Evolutionary conservation across 306 rosid genomes (phyloP), one percentile per base, ranked within the genome.

Genomic region (Castanospermum australe): DNA sequence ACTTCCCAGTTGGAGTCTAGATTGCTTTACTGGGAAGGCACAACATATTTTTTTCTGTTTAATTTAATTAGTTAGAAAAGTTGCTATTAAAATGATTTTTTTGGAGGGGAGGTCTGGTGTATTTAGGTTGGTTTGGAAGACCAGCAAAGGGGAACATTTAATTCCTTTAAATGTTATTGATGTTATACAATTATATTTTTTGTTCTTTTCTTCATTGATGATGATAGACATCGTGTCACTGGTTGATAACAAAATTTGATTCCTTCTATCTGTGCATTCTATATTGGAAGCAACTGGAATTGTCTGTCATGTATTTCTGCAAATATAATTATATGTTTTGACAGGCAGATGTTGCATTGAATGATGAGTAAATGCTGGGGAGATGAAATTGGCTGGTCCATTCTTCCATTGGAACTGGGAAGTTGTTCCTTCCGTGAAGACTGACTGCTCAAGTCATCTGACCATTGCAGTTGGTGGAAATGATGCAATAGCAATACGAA

Each of bases 401-500:
- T 59, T 50, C 74, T 10, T 70, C 67, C 76, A 44, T 54, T 50
- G 76, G 60, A 73, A 12, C 59, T 8, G 65, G 57, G 69, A 78
- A 48, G 56, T 68, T 57, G 33, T 45, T 67, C 62, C 20, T 73
- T 51, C 67, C 17, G 8, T 45, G 67, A 60, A 60, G 48, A 55
- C 45, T 74, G 33, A 7, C 32, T 51, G 30, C 36, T 6, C 39
- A 21, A 44, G 36, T n/a, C 47, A n/a, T 65, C 17, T 56, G n/a
- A 67, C 30, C 7, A 15, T 62, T 32, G 45, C 67, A 62, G 4
- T 50, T 25, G 78, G 38, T 8, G 57, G 71, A 55, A 21, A 73
- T 2, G 51, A 41, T 67, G 61, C 38, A 70, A 15, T 20, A 51
- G 44, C 68, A 52, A 52, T 21, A 56, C 32, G 5, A 67, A 56